Evolutionary conservation across 345 rosid species (phyloP), one percentile per base, ranked within the genome.

Genomic region (Salix purpurea): DNA sequence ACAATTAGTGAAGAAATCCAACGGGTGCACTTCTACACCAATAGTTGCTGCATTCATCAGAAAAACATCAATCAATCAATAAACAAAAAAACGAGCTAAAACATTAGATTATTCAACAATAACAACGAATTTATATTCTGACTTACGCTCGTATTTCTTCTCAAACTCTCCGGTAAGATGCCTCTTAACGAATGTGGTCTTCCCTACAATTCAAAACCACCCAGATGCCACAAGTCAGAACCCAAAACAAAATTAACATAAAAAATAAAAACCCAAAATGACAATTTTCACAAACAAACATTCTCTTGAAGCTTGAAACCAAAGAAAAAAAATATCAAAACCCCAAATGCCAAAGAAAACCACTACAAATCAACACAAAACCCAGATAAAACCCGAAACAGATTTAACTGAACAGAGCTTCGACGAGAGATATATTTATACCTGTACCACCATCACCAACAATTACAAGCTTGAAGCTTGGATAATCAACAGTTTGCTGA

Each of bases 391-490:
- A 24, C 30, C 3, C 30, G 21, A 42, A 12, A 61, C 16, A 18
- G 11, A 65, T 4, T 34, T 36, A 61, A 68, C 28, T 2, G 65
- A 1, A 36, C 16, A 40, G 14, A 60, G 26, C 10, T 39, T 18
- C 1, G 15, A 7, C 7, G 40, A 23, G 34, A 9, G 36, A 77
- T 16, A 1, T 18, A 32, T 24, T 67, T 28, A 52, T 86, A 95
- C 99, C 98, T 42, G 99, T 95, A 64, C 98, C 99, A 7, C 91
- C 91, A 69, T 95, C 98, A 26, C 99, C 99, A 12, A 95, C 99
- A 71, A 95, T 85, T 37, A 95, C 94, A 44, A 95, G 98, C 89
- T 95, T 95, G 91, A 93, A 95, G 86, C 86, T 86, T 65, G 96
- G 97, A 65, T 85, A 85, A 68, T 80, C 83, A 65, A 83, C 88